phyloP scores from a whole-genome alignment of 805 yeast genomes.

The Vanderwaltozyma polyspora region DNA sequence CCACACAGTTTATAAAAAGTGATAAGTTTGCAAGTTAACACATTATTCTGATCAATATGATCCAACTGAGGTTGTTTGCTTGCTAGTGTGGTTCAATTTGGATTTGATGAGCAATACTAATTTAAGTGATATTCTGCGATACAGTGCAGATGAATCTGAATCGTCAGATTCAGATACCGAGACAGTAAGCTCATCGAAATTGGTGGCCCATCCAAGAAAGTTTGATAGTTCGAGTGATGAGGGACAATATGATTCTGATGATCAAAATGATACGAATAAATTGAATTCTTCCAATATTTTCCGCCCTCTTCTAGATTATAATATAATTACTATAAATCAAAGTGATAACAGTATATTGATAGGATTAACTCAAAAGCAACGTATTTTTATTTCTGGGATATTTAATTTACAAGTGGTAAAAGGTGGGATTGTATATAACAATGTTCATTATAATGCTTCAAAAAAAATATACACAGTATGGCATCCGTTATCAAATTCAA shows the following conservation, averaged over 20 bases:
- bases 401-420: conserved; percentile 20
- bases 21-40: too few species aligned
- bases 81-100: too few species aligned
- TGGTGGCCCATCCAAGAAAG: neutral
- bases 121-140: neutral
- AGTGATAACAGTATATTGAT: conserved; percentile 8
- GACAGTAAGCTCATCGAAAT: too few species aligned
- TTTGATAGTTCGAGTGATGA: neutral
- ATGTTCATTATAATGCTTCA: conserved; percentile 23
- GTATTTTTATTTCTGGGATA: conserved; percentile 18
- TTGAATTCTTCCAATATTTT: conserved; percentile 3
- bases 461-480: conserved; percentile 11
- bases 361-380: conserved; percentile 18
- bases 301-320: conserved; percentile 6
- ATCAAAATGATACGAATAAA: neutral
- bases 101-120: neutral
- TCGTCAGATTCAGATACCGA: neutral
- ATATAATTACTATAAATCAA: conserved; percentile 8
- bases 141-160: neutral
- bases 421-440: conserved; percentile 26
- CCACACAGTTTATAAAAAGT: too few species aligned
- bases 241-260: neutral
- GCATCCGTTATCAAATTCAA: conserved; percentile 23
- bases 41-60: too few species aligned
- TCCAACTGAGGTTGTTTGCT: too few species aligned